A percentile compares a stretch with the other conserved stretches of the same genome.
phyloP scores from a whole-genome alignment of 176 grass and related monocot genomes.

The Luzula sylvatica region DNA sequence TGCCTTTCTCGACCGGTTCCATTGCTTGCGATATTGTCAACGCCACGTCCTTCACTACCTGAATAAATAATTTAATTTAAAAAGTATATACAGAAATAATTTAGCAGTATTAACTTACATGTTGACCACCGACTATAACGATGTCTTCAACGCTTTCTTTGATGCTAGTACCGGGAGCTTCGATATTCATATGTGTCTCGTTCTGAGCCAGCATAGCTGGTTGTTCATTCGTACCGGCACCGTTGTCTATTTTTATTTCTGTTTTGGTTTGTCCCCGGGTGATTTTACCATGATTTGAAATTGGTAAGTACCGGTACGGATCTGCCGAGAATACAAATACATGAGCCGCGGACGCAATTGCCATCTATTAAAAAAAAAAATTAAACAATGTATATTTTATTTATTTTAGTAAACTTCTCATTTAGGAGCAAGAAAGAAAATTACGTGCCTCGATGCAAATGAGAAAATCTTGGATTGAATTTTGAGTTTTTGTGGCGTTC shows the following conservation, averaged over 20 bases:
- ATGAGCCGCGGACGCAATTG: constrained; percentile 52
- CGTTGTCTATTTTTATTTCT: constrained; percentile 28
- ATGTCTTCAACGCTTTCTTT: constrained; percentile 79
- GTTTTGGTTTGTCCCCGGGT: constrained; percentile 30
- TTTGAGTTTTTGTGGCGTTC: constrained; percentile 57
- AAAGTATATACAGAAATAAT: not conserved
- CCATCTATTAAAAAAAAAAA: constrained; percentile 51
- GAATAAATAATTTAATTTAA: not conserved
- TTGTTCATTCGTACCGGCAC: not conserved
- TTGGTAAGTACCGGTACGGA: constrained; percentile 36
- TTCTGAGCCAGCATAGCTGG: constrained; percentile 32
- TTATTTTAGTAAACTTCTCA: not conserved
- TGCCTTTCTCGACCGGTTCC: constrained; percentile 66
- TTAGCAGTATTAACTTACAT: constrained; percentile 32
- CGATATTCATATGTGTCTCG: constrained; percentile 28
- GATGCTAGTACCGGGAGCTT: constrained; percentile 71
- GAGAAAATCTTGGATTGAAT: constrained; percentile 68
- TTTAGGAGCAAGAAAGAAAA: not conserved
- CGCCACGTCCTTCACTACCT: constrained; percentile 82
- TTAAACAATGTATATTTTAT: not conserved
- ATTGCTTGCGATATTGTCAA: constrained; percentile 78
- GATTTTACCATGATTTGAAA: constrained; percentile 22
- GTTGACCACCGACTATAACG: constrained; percentile 51
- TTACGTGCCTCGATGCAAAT: constrained; percentile 80
- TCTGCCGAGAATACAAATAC: constrained; percentile 60